These are phyloP conservation scores for Pseudogymnoascus sp. DNA, from an alignment of 2,329 filamentous ascomycete genomes.

Conservation along the genomic window DNA sequence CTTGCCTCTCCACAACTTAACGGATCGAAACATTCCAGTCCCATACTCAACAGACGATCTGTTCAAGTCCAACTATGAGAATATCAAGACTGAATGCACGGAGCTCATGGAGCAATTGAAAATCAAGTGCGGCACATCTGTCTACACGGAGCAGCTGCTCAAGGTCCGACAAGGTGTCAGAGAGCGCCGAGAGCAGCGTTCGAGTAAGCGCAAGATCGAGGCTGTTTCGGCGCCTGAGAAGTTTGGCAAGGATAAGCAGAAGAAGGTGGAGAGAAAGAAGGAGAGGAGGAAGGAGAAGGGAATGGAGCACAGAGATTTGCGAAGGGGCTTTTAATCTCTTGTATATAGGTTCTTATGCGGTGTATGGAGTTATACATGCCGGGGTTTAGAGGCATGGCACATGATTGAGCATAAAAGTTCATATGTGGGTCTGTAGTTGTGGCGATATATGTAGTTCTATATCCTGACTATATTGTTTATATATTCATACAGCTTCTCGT, in stretches of 20 bases:
- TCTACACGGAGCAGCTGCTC: constrained; percentile 67
- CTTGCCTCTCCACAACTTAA: constrained; percentile 70
- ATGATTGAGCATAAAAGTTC: not conserved
- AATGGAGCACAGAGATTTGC: constrained; percentile 59
- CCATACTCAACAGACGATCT: constrained; percentile 63
- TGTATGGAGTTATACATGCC: constrained; percentile 1
- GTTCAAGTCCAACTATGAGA: constrained; percentile 62
- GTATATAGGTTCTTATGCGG: not conserved
- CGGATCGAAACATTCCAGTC: constrained; percentile 64
- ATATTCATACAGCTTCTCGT: not conserved
- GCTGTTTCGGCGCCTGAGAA: constrained; percentile 75
- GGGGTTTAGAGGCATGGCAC: not conserved
- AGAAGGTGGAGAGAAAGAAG: constrained; percentile 77
- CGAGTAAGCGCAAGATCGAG: constrained; percentile 82
- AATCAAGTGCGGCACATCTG: constrained; percentile 71
- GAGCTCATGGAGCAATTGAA: constrained; percentile 77
- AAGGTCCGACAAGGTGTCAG: constrained; percentile 66
- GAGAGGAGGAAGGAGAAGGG: constrained; percentile 73
- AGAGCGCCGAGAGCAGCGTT: constrained; percentile 62
- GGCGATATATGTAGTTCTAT: constrained; percentile 6
- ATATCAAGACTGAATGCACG: constrained; percentile 61
- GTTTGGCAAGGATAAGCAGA: constrained; percentile 69
- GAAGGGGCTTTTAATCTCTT: constrained; percentile 28
- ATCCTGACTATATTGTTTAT: constrained; percentile 7
- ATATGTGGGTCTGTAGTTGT: constrained; percentile 1